Base-by-base conservation (phyloP, 768 basidiomycete species). In the Pisolithus sp. region DNA sequence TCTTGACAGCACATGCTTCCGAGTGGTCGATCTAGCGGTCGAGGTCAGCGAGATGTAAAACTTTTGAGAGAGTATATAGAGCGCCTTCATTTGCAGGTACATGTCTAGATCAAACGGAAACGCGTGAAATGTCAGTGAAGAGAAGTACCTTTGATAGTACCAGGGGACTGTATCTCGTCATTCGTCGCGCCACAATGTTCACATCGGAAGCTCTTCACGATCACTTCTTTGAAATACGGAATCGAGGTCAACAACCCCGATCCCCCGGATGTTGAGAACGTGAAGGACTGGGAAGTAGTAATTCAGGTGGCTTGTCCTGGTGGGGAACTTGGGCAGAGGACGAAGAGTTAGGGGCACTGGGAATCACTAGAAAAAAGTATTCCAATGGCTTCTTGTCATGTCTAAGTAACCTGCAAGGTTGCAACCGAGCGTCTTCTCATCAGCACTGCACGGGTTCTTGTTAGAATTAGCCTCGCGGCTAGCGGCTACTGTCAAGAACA, bases 181-280 rank as follows among this genome's bases (percentile, higher is more conserved):
- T 99, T 98, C 39, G 76, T 68, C 57, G 76, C 70, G 7, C 93
- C 93, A 60, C 96, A 99, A 61, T 92, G 85, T 52, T 95, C 91
- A 65, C 96, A 99, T 51, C 86, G 79, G 74, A 99, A 99, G 39
- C 92, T 94, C 83, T 94, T 93, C 54, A 98, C 82, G 57, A 99
- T 89, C 47, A 98, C 85, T 67, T 99, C 91, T 42, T 82, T 76
- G 75, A 98, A 98, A 74, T 84, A 98, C 0, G 96, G 96, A 46
- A 99, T 99, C 3, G 85, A 83, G 0, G 94, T 97, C n/a, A n/a
- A n/a, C n/a, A 26, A 26, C 26, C 26, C 26, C 26, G 26, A 24
- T 26, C 5, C 26, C 26, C 26, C 26, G 26, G 5, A 26, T 7
- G 26, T 7, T 26, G 26, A 26, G 26, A 26, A 26, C 5, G 26